Evolutionary conservation across 768 basidiomycete species (phyloP).

Genomic region (Leccinum longicurvipes): DNA sequence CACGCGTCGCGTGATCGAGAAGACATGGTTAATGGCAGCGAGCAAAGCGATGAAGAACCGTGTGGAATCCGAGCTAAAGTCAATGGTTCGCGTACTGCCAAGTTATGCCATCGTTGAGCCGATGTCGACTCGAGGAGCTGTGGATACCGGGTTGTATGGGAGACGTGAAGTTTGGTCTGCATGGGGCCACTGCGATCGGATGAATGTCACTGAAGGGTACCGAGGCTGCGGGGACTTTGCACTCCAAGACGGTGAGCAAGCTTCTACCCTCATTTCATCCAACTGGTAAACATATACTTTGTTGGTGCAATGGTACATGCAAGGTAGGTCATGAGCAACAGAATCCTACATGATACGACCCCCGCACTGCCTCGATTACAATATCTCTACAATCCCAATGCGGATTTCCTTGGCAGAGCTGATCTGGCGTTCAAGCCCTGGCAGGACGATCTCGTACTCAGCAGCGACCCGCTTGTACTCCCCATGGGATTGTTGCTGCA

Average conservation of each 20-base stretch:
- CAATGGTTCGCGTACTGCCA: slow-evolving; percentile 92
- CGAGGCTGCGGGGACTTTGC: slow-evolving; percentile 88
- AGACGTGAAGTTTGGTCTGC: slow-evolving; percentile 94
- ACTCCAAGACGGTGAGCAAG: slow-evolving; percentile 98
- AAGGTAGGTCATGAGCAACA: too few species aligned
- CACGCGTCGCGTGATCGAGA: slow-evolving; percentile 94
- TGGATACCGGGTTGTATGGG: slow-evolving; percentile 98
- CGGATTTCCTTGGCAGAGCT: not conserved
- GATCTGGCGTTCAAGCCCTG: not conserved
- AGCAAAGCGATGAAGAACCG: slow-evolving; percentile 97
- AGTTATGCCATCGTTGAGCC: slow-evolving; percentile 96
- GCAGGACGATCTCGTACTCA: not conserved
- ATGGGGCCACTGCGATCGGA: slow-evolving; percentile 94
- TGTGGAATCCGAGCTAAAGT: slow-evolving; percentile 97
- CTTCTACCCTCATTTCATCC: too few species aligned
- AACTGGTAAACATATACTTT: too few species aligned
- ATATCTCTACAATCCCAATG: not conserved
- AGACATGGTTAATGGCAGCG: slow-evolving; percentile 97
- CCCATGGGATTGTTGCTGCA: not conserved
- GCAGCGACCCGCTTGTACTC: not conserved
- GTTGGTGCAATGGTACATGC: too few species aligned
- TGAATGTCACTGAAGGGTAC: slow-evolving; percentile 99
- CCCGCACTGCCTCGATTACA: not conserved
- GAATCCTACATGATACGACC: too few species aligned
- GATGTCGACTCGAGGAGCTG: slow-evolving; percentile 57